These are phyloP conservation scores for Tanacetum coccineum DNA, from an alignment of 129 eudicot species.

Conservation along the genomic window DNA sequence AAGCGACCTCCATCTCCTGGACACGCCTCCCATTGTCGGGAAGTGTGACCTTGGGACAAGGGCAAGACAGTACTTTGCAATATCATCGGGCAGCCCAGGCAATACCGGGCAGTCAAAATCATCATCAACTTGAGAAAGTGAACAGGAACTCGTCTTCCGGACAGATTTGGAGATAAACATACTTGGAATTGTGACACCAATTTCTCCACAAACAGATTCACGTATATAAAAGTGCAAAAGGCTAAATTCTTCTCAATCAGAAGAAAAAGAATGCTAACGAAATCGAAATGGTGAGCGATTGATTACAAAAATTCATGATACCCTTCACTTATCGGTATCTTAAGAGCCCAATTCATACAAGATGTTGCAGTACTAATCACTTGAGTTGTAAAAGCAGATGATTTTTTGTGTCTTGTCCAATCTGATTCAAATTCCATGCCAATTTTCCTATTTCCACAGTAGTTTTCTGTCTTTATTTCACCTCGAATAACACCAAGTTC, in stretches of 20 bases:
- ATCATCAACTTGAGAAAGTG: conserved; percentile 29
- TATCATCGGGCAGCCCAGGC: conserved; percentile 96
- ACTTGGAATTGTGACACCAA: conserved; percentile 37
- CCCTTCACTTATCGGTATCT: conserved; percentile 67
- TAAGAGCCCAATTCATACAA: conserved; percentile 71
- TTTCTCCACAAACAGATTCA: conserved; percentile 43
- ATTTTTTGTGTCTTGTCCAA: conserved; percentile 59
- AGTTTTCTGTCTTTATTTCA: conserved; percentile 27
- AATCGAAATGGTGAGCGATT: conserved; percentile 19
- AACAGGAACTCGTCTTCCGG: conserved; percentile 33
- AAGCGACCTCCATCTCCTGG: conserved; percentile 78
- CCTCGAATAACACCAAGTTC: conserved; percentile 17
- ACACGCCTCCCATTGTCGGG: conserved; percentile 82
- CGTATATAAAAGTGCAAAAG: conserved; percentile 41
- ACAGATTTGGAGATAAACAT: conserved; percentile 43
- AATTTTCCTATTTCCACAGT: conserved; percentile 31
- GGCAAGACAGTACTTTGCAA: conserved; percentile 90
- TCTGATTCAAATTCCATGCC: conserved; percentile 81
- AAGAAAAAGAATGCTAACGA: conserved; percentile 26
- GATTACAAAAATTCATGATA: conserved; percentile 71
- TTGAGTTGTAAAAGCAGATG: conserved; percentile 51
- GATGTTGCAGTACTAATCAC: conserved; percentile 51
- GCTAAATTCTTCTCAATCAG: conserved; percentile 34
- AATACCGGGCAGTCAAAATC: conserved; percentile 53
- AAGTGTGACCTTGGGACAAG: conserved; percentile 76